Evolutionary conservation across 2,329 filamentous ascomycete genomes (phyloP).

Genomic region (Laburnicola sp.): DNA sequence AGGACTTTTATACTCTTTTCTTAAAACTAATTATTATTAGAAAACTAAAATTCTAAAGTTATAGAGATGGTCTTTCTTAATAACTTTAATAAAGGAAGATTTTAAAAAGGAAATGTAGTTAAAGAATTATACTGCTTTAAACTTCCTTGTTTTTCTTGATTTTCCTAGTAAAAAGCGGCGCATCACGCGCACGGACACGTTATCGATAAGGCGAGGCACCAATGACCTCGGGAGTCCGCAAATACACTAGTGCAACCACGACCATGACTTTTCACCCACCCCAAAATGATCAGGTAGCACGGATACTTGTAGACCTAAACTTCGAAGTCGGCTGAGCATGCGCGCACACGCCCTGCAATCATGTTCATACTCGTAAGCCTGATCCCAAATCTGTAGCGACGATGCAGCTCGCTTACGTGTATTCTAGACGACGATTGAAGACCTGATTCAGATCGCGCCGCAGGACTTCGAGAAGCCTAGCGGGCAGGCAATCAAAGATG

Average conservation of each 20-base stretch:
- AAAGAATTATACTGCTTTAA: too few species aligned
- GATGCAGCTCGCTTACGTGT: slow-evolving; percentile 8
- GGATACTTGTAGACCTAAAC: slow-evolving; percentile 2
- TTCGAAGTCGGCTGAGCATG: slow-evolving; percentile 28
- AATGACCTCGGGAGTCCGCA: slow-evolving; percentile 1
- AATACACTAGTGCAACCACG: neutral
- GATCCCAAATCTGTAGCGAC: neutral
- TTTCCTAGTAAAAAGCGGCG: too few species aligned
- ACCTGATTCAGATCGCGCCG: slow-evolving; percentile 90
- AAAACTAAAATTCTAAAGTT: too few species aligned
- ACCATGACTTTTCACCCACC: slow-evolving; percentile 11
- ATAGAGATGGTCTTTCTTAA: too few species aligned
- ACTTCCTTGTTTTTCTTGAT: too few species aligned
- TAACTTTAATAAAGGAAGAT: too few species aligned
- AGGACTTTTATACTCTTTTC: too few species aligned
- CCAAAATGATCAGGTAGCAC: slow-evolving; percentile 18
- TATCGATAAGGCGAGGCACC: slow-evolving; percentile 15
- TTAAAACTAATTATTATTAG: too few species aligned
- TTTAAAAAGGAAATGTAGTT: too few species aligned
- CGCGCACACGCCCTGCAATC: slow-evolving; percentile 16
- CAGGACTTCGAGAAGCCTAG: slow-evolving; percentile 85
- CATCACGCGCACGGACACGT: too few species aligned
- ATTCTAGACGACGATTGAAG: slow-evolving; percentile 84
- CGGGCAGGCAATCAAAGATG: slow-evolving; percentile 86
- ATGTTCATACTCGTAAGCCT: slow-evolving; percentile 49